Percentiles rank a stretch among this genome's conserved stretches.
These are phyloP conservation scores for Candida sithepensis DNA, from an alignment of 805 yeast species.

Conservation along the genomic window DNA sequence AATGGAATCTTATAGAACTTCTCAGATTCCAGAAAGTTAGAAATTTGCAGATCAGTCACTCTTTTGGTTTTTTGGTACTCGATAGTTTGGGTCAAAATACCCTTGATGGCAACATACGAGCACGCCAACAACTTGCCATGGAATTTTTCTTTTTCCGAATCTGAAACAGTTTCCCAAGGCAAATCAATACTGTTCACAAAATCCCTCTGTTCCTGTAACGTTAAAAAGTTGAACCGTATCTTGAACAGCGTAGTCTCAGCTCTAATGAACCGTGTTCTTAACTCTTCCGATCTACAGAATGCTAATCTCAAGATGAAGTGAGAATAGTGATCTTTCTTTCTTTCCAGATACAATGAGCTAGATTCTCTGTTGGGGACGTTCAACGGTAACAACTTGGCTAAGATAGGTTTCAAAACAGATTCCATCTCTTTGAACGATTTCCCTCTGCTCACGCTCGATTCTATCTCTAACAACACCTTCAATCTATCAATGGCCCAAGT, in stretches of 20 bases:
- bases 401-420: conserved; percentile 56
- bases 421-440: conserved; percentile 65
- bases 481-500: conserved; percentile 93
- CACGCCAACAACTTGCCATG: conserved; percentile 52
- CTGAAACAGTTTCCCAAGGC: conserved; percentile 65
- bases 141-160: conserved; percentile 54
- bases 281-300: conserved; percentile 82
- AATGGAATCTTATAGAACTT: conserved; percentile 81
- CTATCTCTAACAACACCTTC: conserved; percentile 79
- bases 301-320: conserved; percentile 87
- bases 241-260: conserved; percentile 75
- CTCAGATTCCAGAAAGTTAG: conserved; percentile 52
- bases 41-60: conserved; percentile 49
- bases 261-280: conserved; percentile 72
- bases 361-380: conserved; percentile 41
- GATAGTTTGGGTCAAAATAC: conserved; percentile 32
- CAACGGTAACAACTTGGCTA: conserved; percentile 65
- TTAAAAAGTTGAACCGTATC: conserved; percentile 63
- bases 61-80: conserved; percentile 29
- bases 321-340: conserved; percentile 87
- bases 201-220: conserved; percentile 60
- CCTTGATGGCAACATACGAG: conserved; percentile 41
- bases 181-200: conserved; percentile 66
- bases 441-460: conserved; percentile 64
- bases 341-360: conserved; percentile 46